phyloP scores from a whole-genome alignment of 306 rosid genomes.

The Arachis stenosperma region DNA sequence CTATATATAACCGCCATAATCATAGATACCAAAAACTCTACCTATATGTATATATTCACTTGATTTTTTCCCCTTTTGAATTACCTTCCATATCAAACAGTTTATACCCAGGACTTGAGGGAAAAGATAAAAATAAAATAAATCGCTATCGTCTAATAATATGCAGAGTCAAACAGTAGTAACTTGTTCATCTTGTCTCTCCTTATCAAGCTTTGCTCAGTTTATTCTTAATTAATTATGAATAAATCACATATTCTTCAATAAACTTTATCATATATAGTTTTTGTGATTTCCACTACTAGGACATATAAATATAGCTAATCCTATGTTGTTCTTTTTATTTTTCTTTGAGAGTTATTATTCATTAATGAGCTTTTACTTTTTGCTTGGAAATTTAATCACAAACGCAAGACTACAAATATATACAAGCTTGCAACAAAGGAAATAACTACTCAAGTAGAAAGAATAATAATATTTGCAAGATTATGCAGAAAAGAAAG shows the following conservation, averaged over 20 bases:
- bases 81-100: not conserved
- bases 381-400: not conserved
- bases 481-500: slow-evolving; percentile 2
- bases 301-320: not conserved
- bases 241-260: not conserved
- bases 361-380: not conserved
- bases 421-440: not conserved
- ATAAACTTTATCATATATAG: not conserved
- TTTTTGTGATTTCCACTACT: not conserved
- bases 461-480: not conserved
- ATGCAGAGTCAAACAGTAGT: not conserved
- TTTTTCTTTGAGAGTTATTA: too few relatives aligned
- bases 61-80: too few relatives aligned
- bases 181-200: not conserved
- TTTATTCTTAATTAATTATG: slow-evolving; percentile 1
- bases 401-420: not conserved
- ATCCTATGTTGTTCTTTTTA: not conserved
- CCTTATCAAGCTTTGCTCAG: not conserved
- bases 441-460: not conserved
- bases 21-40: too few relatives aligned
- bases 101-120: not conserved
- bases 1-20: too few relatives aligned
- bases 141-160: not conserved
- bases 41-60: too few relatives aligned
- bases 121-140: too few relatives aligned